Percentiles rank a stretch among this genome's conserved stretches.
Conservation (phyloP, 1,284 basidiomycete genomes). For the Irpex lacteus region DNA sequence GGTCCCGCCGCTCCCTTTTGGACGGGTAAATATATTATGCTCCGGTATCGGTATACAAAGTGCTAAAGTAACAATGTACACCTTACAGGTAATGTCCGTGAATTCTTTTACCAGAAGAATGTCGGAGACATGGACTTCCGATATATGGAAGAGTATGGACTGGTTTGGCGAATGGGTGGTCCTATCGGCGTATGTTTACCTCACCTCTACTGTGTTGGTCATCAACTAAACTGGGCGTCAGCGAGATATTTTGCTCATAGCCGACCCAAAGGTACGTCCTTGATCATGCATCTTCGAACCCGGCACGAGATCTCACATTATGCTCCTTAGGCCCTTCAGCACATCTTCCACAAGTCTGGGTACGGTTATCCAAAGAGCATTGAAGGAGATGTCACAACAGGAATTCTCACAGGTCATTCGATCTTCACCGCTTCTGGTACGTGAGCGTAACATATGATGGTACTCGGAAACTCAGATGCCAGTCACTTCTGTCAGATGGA, state of each 20-base stretch:
- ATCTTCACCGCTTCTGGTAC: conserved; percentile 21
- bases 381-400: conserved; percentile 5
- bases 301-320: no score
- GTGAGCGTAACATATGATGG: neutral
- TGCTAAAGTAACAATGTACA: neutral
- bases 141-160: conserved; percentile 31
- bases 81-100: conserved; percentile 6
- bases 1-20: conserved; percentile 11
- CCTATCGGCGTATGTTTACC: conserved; percentile 6
- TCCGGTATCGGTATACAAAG: neutral
- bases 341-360: conserved; percentile 27
- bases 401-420: conserved; percentile 19
- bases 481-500: neutral
- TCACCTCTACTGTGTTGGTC: conserved; percentile 9
- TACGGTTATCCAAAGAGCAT: conserved; percentile 23
- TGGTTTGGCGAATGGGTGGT: conserved; percentile 22
- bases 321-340: conserved; percentile 19
- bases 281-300: no score
- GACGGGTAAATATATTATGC: conserved; percentile 6
- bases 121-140: conserved; percentile 30
- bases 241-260: neutral
- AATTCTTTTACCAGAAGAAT: conserved; percentile 23
- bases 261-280: conserved; percentile 19
- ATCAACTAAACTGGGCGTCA: neutral
- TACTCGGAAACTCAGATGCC: neutral